Evolutionary conservation across 2,329 filamentous ascomycete species (phyloP), one percentile per base, ranked within the genome.

Genomic region (Aureobasidium sp.): DNA sequence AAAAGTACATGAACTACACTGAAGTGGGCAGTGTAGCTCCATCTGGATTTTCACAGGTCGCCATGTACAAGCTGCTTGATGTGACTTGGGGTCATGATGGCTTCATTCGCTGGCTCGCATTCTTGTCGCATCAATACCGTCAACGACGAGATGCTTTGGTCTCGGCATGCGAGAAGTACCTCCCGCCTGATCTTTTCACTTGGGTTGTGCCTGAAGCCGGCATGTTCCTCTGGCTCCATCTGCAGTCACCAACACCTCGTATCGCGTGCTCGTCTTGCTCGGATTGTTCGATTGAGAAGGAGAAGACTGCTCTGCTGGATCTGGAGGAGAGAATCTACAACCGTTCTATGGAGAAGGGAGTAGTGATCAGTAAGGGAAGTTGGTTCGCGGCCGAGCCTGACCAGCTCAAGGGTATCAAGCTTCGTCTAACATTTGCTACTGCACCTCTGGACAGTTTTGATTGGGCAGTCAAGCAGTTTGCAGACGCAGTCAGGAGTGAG

Each of bases 31-130:
- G 65, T 9, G 27, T 62, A 12, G 55, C 62, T 1, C 65, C 67
- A 1, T 70, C 70, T 32, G 71, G 72, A 3, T 65, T 68, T 23
- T 68, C 70, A 6, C 71, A 73, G 52, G 61, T 72, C 10, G 68
- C 72, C 65, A 51, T 72, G 29, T 70, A 68, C 56, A 72, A 70
- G 52, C 62, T 73, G 8, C 66, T 73, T 1, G 72, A 72, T 34
- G 64, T 69, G 52, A 67, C 62, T 3, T 74, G 72, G 71, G 70
- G 71, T 6, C 72, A 73, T 58, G 37, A 61, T 1, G 71, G 73
- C 1, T 71, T 72, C 53, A 34, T 72, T 1, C 44, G 63, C 2
- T 74, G 72, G 71, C 61, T 74, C 1, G 50, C 61, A 0, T 47
- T 66, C 32, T 55, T 73, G 13, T 70, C 68, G 2, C 15, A 37